Evolutionary conservation across 768 basidiomycete genomes (phyloP).

Genomic region (Agrocybe pediades): DNA sequence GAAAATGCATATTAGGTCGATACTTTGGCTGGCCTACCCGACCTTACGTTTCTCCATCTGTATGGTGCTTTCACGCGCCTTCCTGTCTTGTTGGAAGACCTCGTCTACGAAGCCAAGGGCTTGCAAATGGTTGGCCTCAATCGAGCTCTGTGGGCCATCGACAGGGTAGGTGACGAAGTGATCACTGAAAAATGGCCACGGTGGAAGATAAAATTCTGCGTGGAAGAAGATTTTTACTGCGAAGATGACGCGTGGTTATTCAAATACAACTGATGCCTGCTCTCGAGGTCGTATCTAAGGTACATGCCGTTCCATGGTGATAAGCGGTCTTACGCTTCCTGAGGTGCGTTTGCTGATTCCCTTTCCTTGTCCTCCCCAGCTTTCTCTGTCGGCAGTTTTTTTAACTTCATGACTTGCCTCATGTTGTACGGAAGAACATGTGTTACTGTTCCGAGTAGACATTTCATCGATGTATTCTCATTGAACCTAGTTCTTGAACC

Average conservation of each 20-base stretch:
- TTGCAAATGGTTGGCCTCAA: conserved; percentile 39
- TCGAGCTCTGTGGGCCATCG: conserved; percentile 38
- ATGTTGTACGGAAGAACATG: neutral
- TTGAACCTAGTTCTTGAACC: neutral
- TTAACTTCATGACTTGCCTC: neutral
- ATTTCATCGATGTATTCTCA: neutral
- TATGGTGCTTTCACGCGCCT: conserved; percentile 31
- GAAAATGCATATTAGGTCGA: conserved; percentile 21
- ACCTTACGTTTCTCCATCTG: conserved; percentile 38
- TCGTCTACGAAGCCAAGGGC: conserved; percentile 31
- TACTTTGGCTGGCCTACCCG: conserved; percentile 25
- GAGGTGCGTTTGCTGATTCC: conserved; percentile 16
- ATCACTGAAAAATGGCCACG: conserved; percentile 35
- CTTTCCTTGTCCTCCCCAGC: neutral
- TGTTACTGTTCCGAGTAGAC: neutral
- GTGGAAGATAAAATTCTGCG: conserved; percentile 41
- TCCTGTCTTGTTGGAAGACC: conserved; percentile 34
- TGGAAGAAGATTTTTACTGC: conserved; percentile 37
- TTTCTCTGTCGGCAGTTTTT: neutral
- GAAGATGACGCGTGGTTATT: conserved; percentile 42
- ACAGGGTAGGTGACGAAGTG: conserved; percentile 29
- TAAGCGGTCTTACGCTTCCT: conserved; percentile 9
- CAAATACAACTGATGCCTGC: conserved; percentile 32
- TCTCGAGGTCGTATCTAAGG: neutral
- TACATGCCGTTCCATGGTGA: conserved; percentile 12